Conservation (phyloP, 148 eudicot species). For the Vaccinium vitisidaea region DNA sequence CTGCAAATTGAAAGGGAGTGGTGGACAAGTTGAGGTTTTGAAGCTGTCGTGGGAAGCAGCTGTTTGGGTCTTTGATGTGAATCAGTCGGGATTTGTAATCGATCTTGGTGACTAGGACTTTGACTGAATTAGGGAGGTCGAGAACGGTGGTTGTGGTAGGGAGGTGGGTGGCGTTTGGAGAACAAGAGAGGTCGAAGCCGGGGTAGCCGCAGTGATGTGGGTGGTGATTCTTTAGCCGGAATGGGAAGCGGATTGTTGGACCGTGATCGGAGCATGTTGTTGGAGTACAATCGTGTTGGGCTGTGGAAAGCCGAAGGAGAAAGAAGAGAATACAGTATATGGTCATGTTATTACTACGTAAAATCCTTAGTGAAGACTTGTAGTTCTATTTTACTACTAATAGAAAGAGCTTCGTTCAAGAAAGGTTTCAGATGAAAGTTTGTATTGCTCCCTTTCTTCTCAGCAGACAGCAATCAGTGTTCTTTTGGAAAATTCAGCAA, state of each 20-base stretch:
- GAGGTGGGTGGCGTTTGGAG: not conserved
- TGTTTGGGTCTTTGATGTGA: not conserved
- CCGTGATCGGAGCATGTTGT: not conserved
- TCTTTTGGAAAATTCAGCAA: too few species aligned
- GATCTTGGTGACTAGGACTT: not conserved
- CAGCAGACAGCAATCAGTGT: too few species aligned
- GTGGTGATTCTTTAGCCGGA: not conserved
- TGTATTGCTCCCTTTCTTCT: too few species aligned
- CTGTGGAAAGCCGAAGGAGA: not conserved
- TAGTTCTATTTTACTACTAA: too few species aligned
- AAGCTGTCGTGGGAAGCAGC: constrained; percentile 6
- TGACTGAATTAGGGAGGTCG: not conserved
- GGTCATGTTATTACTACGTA: too few species aligned
- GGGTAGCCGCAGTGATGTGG: not conserved
- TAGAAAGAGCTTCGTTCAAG: too few species aligned
- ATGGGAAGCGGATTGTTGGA: not conserved
- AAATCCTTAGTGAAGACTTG: too few species aligned
- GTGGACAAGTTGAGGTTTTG: not conserved
- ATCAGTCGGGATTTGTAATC: not conserved
- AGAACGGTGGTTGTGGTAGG: not conserved
- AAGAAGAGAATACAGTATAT: not conserved
- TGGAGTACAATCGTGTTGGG: not conserved
- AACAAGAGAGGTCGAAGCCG: not conserved
- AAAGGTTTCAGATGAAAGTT: too few species aligned
- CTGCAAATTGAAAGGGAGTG: not conserved